A percentile compares a stretch with the other conserved stretches of the same genome.
phyloP scores from a whole-genome alignment of 495 filamentous ascomycete species.

The Cryomyces antarcticus region DNA sequence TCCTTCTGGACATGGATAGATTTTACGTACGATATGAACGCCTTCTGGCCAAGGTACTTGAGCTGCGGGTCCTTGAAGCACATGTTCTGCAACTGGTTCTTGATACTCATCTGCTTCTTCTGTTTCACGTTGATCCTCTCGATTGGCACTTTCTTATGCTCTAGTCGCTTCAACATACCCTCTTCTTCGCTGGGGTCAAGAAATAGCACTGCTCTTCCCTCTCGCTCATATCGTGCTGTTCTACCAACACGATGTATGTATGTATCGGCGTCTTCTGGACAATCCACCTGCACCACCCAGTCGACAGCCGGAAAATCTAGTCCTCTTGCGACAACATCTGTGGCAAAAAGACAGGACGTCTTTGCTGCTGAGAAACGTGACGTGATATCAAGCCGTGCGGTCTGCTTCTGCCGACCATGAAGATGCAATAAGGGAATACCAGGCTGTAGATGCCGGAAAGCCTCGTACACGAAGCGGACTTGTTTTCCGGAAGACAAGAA shows the following conservation, averaged over 20 bases:
- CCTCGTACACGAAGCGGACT: constrained; percentile 86
- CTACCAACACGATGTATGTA: constrained; percentile 95
- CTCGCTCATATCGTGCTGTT: constrained; percentile 79
- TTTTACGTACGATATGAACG: constrained; percentile 72
- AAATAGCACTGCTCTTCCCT: constrained; percentile 77
- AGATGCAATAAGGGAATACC: constrained; percentile 91
- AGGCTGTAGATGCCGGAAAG: constrained; percentile 80
- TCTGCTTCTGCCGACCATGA: constrained; percentile 85
- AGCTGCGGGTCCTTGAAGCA: constrained; percentile 88
- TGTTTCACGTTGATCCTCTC: constrained; percentile 64
- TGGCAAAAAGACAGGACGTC: constrained; percentile 76
- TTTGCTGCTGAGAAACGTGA: constrained; percentile 58
- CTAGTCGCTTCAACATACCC: constrained; percentile 61
- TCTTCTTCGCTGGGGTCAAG: constrained; percentile 79
- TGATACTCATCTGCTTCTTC: constrained; percentile 75
- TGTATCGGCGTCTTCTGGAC: constrained; percentile 87
- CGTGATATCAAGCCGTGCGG: constrained; percentile 68
- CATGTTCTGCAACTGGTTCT: constrained; percentile 69
- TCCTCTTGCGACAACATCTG: constrained; percentile 82
- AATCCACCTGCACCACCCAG: constrained; percentile 92
- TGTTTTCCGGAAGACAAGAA: constrained; percentile 92
- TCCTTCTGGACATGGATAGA: constrained; percentile 79
- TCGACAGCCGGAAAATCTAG: constrained; percentile 93
- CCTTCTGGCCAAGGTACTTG: constrained; percentile 91
- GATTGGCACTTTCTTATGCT: constrained; percentile 74